phyloP scores from a whole-genome alignment of 176 grass and related monocot species.

The Stipa capillata region DNA sequence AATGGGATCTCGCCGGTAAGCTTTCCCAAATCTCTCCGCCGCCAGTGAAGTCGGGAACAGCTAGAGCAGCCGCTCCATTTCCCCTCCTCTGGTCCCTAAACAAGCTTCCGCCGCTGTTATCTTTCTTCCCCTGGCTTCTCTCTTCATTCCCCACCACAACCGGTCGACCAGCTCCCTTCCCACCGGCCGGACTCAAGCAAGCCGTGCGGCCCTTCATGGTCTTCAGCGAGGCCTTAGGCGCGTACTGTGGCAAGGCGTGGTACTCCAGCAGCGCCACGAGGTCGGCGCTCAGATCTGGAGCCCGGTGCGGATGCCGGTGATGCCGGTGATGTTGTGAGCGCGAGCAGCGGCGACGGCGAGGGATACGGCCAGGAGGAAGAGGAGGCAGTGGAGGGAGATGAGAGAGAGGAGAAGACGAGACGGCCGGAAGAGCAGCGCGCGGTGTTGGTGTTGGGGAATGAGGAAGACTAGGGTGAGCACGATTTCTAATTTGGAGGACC shows the following conservation, averaged over 20 bases:
- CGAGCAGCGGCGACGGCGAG: background rate
- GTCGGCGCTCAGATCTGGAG: constrained; percentile 54
- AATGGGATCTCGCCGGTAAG: no score
- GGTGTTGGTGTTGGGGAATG: background rate
- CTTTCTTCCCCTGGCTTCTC: no score
- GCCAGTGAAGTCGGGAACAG: no score
- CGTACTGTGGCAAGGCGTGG: constrained; percentile 81
- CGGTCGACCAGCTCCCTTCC: no score
- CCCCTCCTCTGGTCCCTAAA: no score
- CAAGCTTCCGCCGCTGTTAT: no score
- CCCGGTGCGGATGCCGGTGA: constrained; percentile 77
- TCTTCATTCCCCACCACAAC: no score
- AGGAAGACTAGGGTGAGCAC: background rate
- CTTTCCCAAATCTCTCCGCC: no score
- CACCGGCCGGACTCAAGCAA: no score
- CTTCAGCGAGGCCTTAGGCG: constrained; percentile 78
- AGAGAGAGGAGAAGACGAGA: no score
- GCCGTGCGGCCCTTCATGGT: constrained; percentile 26
- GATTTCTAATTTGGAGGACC: no score
- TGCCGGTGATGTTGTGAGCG: constrained; percentile 74
- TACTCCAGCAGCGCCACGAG: constrained; percentile 75
- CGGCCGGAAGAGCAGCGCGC: constrained; percentile 20
- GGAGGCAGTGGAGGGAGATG: background rate
- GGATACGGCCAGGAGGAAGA: background rate
- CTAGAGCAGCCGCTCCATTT: no score